Percentiles rank a stretch among this genome's conserved stretches.
Conservation (phyloP, 2,329 filamentous ascomycete species). For the Zymoseptoria crescenta region DNA sequence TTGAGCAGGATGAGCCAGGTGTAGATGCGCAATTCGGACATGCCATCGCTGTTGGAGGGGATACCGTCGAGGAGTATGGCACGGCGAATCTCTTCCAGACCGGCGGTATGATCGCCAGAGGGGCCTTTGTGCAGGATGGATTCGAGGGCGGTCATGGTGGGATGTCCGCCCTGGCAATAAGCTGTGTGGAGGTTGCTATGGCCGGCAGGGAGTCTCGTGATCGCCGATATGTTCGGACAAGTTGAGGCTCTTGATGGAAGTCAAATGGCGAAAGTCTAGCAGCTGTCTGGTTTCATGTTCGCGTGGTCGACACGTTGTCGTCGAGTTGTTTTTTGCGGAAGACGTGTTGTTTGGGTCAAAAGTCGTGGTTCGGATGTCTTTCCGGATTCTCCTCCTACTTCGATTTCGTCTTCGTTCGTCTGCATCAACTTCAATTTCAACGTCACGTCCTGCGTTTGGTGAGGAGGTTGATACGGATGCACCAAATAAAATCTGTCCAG, state of each 20-base stretch:
- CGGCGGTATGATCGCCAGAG: slow-evolving; percentile 58
- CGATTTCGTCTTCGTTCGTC: background rate
- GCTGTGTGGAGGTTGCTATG: too few species aligned
- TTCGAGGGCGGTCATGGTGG: slow-evolving; percentile 50
- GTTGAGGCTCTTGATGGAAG: background rate
- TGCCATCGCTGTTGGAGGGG: slow-evolving; percentile 70
- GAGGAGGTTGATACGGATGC: background rate
- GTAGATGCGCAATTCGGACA: slow-evolving; percentile 90
- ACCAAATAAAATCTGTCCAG: background rate
- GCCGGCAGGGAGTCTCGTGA: too few species aligned
- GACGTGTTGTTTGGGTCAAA: background rate
- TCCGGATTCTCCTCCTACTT: background rate
- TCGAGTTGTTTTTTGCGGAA: background rate
- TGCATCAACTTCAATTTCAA: background rate
- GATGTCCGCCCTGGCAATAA: background rate
- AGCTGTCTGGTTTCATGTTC: background rate
- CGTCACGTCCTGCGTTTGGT: background rate
- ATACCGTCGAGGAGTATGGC: slow-evolving; percentile 69
- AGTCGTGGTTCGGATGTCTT: background rate
- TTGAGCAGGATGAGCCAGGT: slow-evolving; percentile 93
- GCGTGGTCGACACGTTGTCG: background rate
- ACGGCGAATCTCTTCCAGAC: slow-evolving; percentile 62
- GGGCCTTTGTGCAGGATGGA: slow-evolving; percentile 74
- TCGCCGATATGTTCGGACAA: background rate
- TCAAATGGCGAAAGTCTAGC: background rate